Percentiles rank a stretch among this genome's conserved stretches.
These are phyloP conservation scores for Neurospora tetraspora DNA, from an alignment of 495 filamentous ascomycete genomes.

Conservation along the genomic window DNA sequence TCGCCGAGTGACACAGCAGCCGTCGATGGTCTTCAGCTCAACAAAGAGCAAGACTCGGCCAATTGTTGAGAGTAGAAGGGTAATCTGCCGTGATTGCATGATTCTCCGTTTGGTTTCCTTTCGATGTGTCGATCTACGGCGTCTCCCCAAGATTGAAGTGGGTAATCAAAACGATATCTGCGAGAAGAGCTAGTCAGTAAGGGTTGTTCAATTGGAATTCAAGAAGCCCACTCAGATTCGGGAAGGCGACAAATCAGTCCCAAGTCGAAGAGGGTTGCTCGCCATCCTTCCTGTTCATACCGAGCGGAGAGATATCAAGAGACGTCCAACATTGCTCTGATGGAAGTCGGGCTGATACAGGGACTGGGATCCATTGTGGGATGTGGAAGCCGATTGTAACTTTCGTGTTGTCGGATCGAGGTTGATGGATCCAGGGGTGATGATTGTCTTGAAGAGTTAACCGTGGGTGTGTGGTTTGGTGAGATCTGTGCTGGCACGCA, in stretches of 20 bases:
- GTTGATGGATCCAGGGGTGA: background rate
- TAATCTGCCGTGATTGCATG: background rate
- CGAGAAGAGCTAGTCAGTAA: background rate
- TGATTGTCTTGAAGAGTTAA: too few species aligned
- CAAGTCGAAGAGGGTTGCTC: background rate
- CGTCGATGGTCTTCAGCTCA: background rate
- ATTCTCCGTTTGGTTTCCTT: background rate
- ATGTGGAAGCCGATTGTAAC: background rate
- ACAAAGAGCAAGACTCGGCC: background rate
- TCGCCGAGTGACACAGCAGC: too few species aligned
- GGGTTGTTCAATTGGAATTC: too few species aligned
- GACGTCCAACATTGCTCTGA: background rate
- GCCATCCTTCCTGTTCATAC: background rate
- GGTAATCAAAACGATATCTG: background rate
- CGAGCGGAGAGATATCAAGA: background rate
- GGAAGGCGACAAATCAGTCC: background rate
- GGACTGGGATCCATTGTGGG: background rate
- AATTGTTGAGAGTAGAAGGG: background rate
- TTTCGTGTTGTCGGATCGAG: background rate
- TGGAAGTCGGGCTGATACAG: background rate
- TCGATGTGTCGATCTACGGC: too few species aligned
- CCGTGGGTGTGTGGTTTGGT: too few species aligned
- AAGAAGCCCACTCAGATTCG: too few species aligned
- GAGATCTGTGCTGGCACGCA: too few species aligned
- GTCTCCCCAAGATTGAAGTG: background rate